These are phyloP conservation scores for Inga oerstediana DNA, from an alignment of 306 rosid species.

Conservation along the genomic window DNA sequence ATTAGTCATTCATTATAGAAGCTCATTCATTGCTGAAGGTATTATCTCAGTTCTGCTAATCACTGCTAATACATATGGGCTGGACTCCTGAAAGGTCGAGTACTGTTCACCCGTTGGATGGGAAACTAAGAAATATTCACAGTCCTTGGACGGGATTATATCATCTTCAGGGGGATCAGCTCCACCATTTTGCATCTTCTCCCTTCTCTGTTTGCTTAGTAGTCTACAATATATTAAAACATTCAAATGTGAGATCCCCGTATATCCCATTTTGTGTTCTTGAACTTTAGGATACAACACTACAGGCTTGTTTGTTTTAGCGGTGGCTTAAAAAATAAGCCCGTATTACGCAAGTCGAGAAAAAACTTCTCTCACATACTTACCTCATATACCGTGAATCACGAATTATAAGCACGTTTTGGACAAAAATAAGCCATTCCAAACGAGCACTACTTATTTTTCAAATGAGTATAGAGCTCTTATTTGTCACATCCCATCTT, in stretches of 20 bases:
- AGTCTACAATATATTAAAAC: neutral
- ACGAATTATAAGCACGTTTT: too few relatives aligned
- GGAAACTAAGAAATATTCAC: neutral
- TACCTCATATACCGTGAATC: too few relatives aligned
- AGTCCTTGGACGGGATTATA: neutral
- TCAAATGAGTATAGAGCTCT: neutral
- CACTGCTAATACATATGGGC: neutral
- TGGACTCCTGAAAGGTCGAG: neutral
- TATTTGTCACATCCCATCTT: neutral
- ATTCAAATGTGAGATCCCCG: neutral
- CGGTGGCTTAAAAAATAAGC: too few relatives aligned
- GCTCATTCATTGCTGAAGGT: conserved; percentile 1
- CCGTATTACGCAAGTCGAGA: too few relatives aligned
- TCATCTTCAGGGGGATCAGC: neutral
- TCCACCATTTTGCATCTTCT: neutral
- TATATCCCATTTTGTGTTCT: neutral
- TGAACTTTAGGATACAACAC: neutral
- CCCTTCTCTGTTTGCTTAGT: neutral
- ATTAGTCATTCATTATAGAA: neutral
- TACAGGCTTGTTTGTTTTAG: too few relatives aligned
- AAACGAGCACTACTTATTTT: neutral
- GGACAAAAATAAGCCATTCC: too few relatives aligned
- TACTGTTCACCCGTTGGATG: neutral
- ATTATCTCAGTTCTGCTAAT: neutral
- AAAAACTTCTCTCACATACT: too few relatives aligned